Evolutionary conservation across 2,329 filamentous ascomycete species (phyloP).

Genomic region (Macroventuria anomochaeta): DNA sequence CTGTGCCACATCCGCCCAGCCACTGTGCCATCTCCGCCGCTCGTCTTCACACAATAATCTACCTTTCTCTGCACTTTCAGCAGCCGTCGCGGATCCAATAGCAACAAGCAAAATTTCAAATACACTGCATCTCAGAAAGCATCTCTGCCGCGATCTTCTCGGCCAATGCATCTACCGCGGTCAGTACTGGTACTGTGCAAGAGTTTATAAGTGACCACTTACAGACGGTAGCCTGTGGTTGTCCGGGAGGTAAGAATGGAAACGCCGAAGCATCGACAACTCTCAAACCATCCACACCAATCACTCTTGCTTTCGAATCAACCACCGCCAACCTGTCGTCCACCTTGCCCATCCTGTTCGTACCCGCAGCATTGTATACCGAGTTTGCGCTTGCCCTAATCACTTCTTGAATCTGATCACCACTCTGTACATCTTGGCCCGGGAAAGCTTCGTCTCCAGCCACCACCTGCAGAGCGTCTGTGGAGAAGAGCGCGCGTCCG

Average conservation of each 20-base stretch:
- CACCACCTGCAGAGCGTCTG: slow-evolving; percentile 26
- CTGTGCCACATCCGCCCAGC: no score
- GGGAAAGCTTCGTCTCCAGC: slow-evolving; percentile 37
- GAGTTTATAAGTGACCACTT: no score
- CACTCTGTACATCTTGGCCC: slow-evolving; percentile 27
- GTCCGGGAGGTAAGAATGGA: slow-evolving; percentile 45
- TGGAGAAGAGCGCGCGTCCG: slow-evolving; percentile 33
- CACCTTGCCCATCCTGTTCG: slow-evolving; percentile 34
- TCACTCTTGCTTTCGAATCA: slow-evolving; percentile 42
- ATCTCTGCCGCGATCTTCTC: slow-evolving; percentile 28
- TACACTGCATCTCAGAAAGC: no score
- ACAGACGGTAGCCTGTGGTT: slow-evolving; percentile 38
- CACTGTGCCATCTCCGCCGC: no score
- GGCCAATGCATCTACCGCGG: neutral
- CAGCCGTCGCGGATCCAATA: no score
- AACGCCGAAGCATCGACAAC: slow-evolving; percentile 45
- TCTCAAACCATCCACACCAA: slow-evolving; percentile 39
- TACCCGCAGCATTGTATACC: slow-evolving; percentile 31
- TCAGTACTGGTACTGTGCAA: no score
- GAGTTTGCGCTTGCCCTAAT: slow-evolving; percentile 19
- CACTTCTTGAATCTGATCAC: slow-evolving; percentile 46
- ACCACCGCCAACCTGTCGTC: slow-evolving; percentile 42
- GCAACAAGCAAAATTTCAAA: no score
- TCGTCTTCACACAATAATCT: no score
- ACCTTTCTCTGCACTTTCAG: no score